Base-by-base conservation (phyloP, 257 asterid genomes). In the Solanum virginianum region DNA sequence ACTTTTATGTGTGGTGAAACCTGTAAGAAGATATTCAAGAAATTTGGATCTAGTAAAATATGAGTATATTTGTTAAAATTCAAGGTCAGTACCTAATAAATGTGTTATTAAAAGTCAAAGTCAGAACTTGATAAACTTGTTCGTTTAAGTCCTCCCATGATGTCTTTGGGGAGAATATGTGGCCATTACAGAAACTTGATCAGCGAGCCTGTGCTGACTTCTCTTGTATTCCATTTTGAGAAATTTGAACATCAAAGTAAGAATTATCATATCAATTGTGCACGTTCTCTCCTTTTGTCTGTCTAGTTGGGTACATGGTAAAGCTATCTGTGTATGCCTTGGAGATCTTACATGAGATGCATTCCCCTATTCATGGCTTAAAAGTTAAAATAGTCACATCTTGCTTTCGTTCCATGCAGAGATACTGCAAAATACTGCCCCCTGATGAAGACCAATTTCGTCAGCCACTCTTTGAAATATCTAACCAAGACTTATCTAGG, bases 341-440 rank as follows among this genome's bases (percentile, higher is more conserved):
- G 71, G 16, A 57, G 24, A 43, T 81, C 12, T 14, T 57, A 22
- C 74, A 81, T 4, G 54, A 41, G 72, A 60, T 59, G 10, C 57
- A 63, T 60, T 45, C 57, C 74, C 24, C 75, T 47, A 41, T 62
- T 47, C 65, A 15, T 60, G 15, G n/a, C 72, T 47, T 17, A 7
- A 68, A 55, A 39, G 80, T 32, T 12, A 3, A 68, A 55, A 39
- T 83, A 75, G 22, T 85, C 57, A 75, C 84, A 49, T 70, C 80
- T 24, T 80, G 63, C 14, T 60, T 62, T 59, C 45, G 29, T 84
- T 45, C 80, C 60, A 47, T 89, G 89, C 86, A 90, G 95, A 89
- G 95, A 91, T 87, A 92, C 93, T 29, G 93, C 91, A 20, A 89
- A 81, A 70, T 90, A 91, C 85, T 90, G 84, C n/a, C 95, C 93